Base-by-base conservation (phyloP, 176 grass and related monocot species). In the Eragrostis nindensis region DNA sequence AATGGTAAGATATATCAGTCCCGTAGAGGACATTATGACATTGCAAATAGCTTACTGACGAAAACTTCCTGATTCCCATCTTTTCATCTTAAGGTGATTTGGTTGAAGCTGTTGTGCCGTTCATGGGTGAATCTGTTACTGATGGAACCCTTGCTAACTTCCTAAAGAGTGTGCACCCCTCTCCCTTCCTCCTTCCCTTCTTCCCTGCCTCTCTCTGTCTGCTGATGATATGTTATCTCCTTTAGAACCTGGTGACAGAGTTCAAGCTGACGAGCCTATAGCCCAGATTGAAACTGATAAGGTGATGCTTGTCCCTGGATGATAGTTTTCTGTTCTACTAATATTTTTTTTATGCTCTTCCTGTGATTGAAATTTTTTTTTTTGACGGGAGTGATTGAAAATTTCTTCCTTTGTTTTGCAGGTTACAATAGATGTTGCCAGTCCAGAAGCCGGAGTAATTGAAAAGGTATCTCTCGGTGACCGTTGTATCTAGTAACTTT, bases 61-160 rank as follows among this genome's bases (percentile, higher is more conserved):
- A 73, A 39, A 68, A 29, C 74, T 76, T 27, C 70, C 42, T 24
- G 50, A 65, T 41, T 66, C 66, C 53, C 80, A 25, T 80, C 25
- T 79, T 7, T 80, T 45, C 61, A 29, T 63, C 61, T 56, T 81
- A 88, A 96, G 93, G 81, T 92, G 90, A 92, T 42, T 52, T 79
- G 26, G 75, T 90, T 75, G 91, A 97, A 44, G 94, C 88, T 77
- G 94, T 93, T 79, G 94, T 97, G 19, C 94, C 94, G 30, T 97
- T 87, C 73, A 97, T 97, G 94, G 94, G 94, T 77, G 94, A 97
- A 93, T 97, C 94, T 67, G 92, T 97, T 78, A 91, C 94, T 54
- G 94, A 97, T 74, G 94, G 94, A 89, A 97, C 94, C 40, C 82
- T 97, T 47, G 94, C 88, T 21, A 93, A 82, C 73, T 97, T 97